Evolutionary conservation across 371 early-diverging fungal species (phyloP).

Genomic region (Mucor plumbeus): DNA sequence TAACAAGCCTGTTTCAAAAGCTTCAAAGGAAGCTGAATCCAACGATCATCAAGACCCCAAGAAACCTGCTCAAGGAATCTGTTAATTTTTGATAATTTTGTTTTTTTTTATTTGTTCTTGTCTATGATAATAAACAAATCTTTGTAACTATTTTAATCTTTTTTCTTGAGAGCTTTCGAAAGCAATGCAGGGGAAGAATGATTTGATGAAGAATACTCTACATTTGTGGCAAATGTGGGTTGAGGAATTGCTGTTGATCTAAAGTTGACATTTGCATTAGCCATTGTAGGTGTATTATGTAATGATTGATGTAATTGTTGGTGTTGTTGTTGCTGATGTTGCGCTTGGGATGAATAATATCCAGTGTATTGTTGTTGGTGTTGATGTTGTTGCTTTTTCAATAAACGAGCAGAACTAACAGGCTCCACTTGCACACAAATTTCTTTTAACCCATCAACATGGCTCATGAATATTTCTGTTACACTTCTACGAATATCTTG

Average conservation of each 20-base stretch:
- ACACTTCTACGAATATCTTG: conserved; percentile 43
- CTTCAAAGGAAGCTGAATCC: neutral
- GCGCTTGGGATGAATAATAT: conserved; percentile 1
- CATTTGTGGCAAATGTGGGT: conserved; percentile 22
- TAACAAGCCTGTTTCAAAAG: conserved; percentile 11
- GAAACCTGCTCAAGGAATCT: conserved; percentile 17
- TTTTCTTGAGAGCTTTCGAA: conserved; percentile 20
- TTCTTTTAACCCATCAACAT: conserved; percentile 54
- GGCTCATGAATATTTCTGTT: conserved; percentile 46
- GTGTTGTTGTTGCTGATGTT: conserved; percentile 5
- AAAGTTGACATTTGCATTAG: conserved; percentile 7
- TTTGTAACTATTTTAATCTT: conserved; percentile 6
- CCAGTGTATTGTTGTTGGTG: conserved; percentile 6
- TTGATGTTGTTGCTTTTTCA: conserved; percentile 15
- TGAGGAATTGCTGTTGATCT: conserved; percentile 26
- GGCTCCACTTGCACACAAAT: conserved; percentile 55
- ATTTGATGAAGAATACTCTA: neutral
- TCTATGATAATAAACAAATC: conserved; percentile 9
- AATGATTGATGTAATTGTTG: neutral
- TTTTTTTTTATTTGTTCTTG: neutral
- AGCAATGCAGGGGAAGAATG: conserved; percentile 10
- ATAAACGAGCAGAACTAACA: conserved; percentile 26
- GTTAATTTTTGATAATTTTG: conserved; percentile 9
- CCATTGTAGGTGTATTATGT: conserved; percentile 2
- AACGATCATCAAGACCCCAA: neutral